Percentiles rank a stretch among this genome's conserved stretches.
These are phyloP conservation scores for Drechslerella dactyloides DNA, from an alignment of 2,329 filamentous ascomycete species.

Conservation along the genomic window DNA sequence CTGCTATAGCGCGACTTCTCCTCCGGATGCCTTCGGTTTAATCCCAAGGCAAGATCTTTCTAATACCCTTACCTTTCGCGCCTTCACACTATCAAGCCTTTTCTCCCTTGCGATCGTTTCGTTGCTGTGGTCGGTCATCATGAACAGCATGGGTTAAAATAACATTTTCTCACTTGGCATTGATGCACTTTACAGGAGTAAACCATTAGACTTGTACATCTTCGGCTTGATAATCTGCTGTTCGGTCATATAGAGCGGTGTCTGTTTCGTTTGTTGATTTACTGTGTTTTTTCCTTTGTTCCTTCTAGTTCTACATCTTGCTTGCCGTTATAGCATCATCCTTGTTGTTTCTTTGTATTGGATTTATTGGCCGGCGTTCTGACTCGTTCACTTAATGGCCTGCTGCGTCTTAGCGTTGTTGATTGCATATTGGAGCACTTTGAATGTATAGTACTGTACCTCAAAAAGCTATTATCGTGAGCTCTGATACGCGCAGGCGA, in stretches of 20 bases:
- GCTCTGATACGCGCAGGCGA: too few species aligned
- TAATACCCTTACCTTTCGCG: too few species aligned
- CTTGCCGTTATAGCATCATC: background rate
- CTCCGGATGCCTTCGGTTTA: background rate
- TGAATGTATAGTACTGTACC: background rate
- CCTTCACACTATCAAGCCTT: too few species aligned
- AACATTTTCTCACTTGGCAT: background rate
- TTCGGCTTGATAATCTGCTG: background rate
- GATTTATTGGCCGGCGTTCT: background rate
- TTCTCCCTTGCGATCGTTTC: background rate
- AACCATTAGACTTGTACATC: slow-evolving; percentile 1
- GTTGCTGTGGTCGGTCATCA: too few species aligned
- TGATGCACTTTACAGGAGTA: background rate
- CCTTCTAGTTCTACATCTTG: background rate
- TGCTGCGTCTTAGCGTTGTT: slow-evolving; percentile 48
- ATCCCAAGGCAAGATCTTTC: too few species aligned
- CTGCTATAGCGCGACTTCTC: slow-evolving; percentile 9
- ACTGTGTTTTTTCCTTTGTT: background rate
- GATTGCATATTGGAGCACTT: background rate
- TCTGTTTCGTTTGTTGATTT: background rate
- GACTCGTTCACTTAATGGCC: slow-evolving; percentile 2
- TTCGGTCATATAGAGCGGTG: slow-evolving; percentile 1
- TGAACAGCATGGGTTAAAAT: too few species aligned
- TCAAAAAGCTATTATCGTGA: background rate
- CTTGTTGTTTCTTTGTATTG: background rate